Evolutionary conservation across 2,329 filamentous ascomycete genomes (phyloP).

Genomic region (Aschersonia sp.): DNA sequence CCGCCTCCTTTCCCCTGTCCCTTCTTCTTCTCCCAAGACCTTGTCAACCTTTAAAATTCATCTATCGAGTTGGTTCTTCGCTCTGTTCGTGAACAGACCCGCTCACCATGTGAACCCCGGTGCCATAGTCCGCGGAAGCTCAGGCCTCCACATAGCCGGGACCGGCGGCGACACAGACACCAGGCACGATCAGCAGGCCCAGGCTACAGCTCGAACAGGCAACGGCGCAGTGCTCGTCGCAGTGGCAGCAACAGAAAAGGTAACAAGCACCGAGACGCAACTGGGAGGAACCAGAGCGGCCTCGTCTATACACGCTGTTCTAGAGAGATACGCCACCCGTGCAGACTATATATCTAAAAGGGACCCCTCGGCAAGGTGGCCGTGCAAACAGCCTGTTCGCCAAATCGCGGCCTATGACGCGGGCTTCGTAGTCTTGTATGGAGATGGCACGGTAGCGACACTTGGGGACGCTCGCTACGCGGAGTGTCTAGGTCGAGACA

Average conservation of each 20-base stretch:
- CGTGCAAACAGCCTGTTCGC: conserved; percentile 11
- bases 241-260: neutral
- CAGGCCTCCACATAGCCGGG: conserved; percentile 1
- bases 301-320: neutral
- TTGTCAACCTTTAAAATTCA: too few species aligned
- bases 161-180: neutral
- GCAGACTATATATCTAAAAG: conserved; percentile 5
- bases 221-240: conserved; percentile 1
- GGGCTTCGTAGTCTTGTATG: conserved; percentile 31
- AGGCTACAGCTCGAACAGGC: neutral
- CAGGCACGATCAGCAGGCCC: neutral
- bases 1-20: too few species aligned
- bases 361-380: conserved; percentile 8
- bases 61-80: too few species aligned
- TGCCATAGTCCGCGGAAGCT: too few species aligned
- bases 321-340: conserved; percentile 11
- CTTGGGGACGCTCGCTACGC: conserved; percentile 45
- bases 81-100: too few species aligned
- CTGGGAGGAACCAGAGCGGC: neutral
- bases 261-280: neutral
- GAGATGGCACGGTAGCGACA: conserved; percentile 30
- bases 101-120: too few species aligned
- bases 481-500: conserved; percentile 38
- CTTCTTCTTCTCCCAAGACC: too few species aligned
- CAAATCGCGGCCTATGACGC: conserved; percentile 32